Conservation (phyloP, 768 basidiomycete species). For the Termitomyces sp. region DNA sequence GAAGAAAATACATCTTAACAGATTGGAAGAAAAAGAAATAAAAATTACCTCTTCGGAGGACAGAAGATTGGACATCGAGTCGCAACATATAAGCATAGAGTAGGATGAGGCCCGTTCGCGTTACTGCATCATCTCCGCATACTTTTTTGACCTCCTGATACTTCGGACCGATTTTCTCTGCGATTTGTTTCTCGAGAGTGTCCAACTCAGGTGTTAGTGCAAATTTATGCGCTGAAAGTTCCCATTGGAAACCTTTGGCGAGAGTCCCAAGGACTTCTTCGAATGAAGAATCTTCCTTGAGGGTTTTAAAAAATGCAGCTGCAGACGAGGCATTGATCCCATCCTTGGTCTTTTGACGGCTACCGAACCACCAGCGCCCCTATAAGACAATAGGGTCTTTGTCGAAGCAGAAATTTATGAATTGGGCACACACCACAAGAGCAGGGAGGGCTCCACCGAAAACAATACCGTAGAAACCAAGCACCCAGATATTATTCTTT, state of each 20-base stretch:
- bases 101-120: slow-evolving; percentile 59
- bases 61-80: slow-evolving; percentile 43
- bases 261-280: slow-evolving; percentile 69
- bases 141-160: slow-evolving; percentile 48
- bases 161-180: slow-evolving; percentile 39
- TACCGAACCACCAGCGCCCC: slow-evolving; percentile 98
- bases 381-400: slow-evolving; percentile 16
- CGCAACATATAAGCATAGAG: slow-evolving; percentile 85
- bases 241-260: slow-evolving; percentile 59
- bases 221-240: slow-evolving; percentile 30
- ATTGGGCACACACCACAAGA: slow-evolving; percentile 54
- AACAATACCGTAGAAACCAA: slow-evolving; percentile 81
- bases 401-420: not conserved
- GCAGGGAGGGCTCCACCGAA: slow-evolving; percentile 84
- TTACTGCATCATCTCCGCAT: slow-evolving; percentile 29
- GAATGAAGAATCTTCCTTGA: slow-evolving; percentile 76
- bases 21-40: not conserved
- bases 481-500: slow-evolving; percentile 86
- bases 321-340: slow-evolving; percentile 80
- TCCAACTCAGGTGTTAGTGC: slow-evolving; percentile 33
- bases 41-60: slow-evolving; percentile 59
- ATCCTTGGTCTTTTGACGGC: slow-evolving; percentile 85
- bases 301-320: slow-evolving; percentile 77
- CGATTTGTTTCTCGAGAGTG: slow-evolving; percentile 46
- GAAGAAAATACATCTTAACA: not conserved